A percentile compares a stretch with the other conserved stretches of the same genome.
Evolutionary conservation across 192 early-diverging fungal species (phyloP).

Genomic region (Coemansia sp.): DNA sequence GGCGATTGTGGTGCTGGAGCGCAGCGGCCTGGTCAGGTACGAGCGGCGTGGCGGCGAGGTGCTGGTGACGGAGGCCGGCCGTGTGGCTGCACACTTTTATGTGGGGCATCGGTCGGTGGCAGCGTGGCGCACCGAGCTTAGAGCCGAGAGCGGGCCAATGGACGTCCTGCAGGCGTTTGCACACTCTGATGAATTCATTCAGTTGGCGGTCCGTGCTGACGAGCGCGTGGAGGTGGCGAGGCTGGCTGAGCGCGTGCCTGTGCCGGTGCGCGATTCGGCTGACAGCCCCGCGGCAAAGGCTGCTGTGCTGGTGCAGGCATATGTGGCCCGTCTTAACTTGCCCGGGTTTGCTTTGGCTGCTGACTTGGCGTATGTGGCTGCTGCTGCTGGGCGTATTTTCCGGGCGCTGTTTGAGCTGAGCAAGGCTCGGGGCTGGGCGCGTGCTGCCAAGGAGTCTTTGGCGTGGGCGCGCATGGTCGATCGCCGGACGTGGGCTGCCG

Average conservation of each 20-base stretch:
- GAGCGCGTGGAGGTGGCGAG: slow-evolving; percentile 90
- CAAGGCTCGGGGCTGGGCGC: slow-evolving; percentile 90
- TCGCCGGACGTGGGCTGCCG: slow-evolving; percentile 86
- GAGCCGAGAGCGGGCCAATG: slow-evolving; percentile 85
- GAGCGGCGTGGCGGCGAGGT: slow-evolving; percentile 89
- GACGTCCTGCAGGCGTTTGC: slow-evolving; percentile 91
- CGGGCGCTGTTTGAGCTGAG: slow-evolving; percentile 98
- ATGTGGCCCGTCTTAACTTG: slow-evolving; percentile 92
- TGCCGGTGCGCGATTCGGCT: slow-evolving; percentile 87
- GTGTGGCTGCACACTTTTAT: slow-evolving; percentile 97
- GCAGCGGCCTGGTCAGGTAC: slow-evolving; percentile 91
- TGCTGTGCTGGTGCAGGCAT: slow-evolving; percentile 89
- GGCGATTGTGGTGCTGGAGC: slow-evolving; percentile 84
- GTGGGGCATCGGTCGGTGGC: slow-evolving; percentile 90
- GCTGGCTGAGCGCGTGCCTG: slow-evolving; percentile 87
- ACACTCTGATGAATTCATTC: slow-evolving; percentile 88
- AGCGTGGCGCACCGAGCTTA: slow-evolving; percentile 90
- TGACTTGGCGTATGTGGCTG: slow-evolving; percentile 99
- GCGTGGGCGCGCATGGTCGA: slow-evolving; percentile 99
- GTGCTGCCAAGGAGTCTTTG: slow-evolving; percentile 81
- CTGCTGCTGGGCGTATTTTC: slow-evolving; percentile 89
- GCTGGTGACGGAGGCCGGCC: slow-evolving; percentile 86
- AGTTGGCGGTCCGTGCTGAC: slow-evolving; percentile 91
- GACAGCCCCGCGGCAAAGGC: slow-evolving; percentile 93
- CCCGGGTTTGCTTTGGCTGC: slow-evolving; percentile 94